Percentiles rank a stretch among this genome's conserved stretches.
Evolutionary conservation across 805 yeast species (phyloP).

Genomic region (Candida nemodendra): DNA sequence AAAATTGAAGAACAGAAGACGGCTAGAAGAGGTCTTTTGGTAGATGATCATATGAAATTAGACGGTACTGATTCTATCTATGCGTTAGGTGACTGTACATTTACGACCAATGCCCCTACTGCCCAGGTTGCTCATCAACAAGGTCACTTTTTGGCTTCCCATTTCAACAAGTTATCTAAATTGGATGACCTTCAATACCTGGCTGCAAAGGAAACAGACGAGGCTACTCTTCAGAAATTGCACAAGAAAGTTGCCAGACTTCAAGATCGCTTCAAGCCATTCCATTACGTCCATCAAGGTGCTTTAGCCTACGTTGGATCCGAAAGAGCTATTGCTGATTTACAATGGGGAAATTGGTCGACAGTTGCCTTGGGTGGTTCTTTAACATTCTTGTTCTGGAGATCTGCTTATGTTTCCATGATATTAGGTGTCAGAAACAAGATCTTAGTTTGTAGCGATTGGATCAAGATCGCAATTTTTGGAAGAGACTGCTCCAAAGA

Average conservation of each 20-base stretch:
- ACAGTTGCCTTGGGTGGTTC: slow-evolving; percentile 80
- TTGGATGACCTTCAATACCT: slow-evolving; percentile 55
- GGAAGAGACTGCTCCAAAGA: slow-evolving; percentile 94
- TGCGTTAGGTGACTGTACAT: slow-evolving; percentile 92
- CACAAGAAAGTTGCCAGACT: slow-evolving; percentile 42
- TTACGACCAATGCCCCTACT: slow-evolving; percentile 87
- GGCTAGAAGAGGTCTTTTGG: slow-evolving; percentile 85
- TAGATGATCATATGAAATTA: slow-evolving; percentile 76
- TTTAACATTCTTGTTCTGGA: slow-evolving; percentile 88
- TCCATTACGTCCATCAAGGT: slow-evolving; percentile 84
- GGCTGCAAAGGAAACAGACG: slow-evolving; percentile 38
- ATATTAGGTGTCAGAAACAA: slow-evolving; percentile 85
- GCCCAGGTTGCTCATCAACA: slow-evolving; percentile 97
- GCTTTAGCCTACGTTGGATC: slow-evolving; percentile 90
- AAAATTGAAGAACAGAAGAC: slow-evolving; percentile 72
- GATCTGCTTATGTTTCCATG: slow-evolving; percentile 90
- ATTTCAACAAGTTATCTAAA: slow-evolving; percentile 62
- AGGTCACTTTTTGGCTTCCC: slow-evolving; percentile 74
- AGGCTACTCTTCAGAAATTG: slow-evolving; percentile 43
- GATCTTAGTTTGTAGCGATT: slow-evolving; percentile 78
- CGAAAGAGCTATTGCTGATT: slow-evolving; percentile 90
- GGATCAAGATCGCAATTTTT: slow-evolving; percentile 81
- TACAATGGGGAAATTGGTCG: slow-evolving; percentile 76
- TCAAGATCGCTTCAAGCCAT: slow-evolving; percentile 49
- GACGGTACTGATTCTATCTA: slow-evolving; percentile 76